Conservation (phyloP, 78 protist species). For the Guillardia theta region DNA sequence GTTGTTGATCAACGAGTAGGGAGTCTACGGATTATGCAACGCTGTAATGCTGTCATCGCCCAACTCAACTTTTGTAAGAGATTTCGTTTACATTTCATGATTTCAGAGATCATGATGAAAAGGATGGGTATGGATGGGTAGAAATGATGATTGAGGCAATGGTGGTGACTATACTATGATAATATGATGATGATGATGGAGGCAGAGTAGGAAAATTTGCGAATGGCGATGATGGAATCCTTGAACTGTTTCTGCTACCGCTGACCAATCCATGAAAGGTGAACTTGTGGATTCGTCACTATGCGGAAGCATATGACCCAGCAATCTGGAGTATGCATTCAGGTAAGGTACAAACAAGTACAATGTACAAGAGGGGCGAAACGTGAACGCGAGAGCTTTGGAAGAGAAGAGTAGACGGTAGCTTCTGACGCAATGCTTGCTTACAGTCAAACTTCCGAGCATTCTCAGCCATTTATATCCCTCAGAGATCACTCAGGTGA, state of each 20-base stretch:
- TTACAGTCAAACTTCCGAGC: constrained; percentile 23
- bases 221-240: neutral
- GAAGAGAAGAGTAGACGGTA: no score
- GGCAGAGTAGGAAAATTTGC: no score
- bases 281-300: neutral
- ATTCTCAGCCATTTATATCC: neutral
- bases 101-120: neutral
- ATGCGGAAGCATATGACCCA: neutral
- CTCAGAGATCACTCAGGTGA: neutral
- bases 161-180: no score
- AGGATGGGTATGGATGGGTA: no score
- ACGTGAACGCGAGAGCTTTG: no score
- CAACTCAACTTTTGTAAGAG: neutral
- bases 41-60: constrained; percentile 14
- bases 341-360: no score
- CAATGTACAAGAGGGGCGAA: no score
- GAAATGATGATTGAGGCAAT: no score
- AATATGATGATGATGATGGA: no score
- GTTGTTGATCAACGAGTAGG: no score
- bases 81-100: neutral
- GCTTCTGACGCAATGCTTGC: no score
- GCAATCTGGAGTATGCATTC: constrained; percentile 21
- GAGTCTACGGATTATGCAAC: constrained; percentile 22
- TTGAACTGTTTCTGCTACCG: neutral
- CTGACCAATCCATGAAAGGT: neutral